phyloP scores from a whole-genome alignment of 2,329 filamentous ascomycete genomes.

The Mycosphaerella arachidis region DNA sequence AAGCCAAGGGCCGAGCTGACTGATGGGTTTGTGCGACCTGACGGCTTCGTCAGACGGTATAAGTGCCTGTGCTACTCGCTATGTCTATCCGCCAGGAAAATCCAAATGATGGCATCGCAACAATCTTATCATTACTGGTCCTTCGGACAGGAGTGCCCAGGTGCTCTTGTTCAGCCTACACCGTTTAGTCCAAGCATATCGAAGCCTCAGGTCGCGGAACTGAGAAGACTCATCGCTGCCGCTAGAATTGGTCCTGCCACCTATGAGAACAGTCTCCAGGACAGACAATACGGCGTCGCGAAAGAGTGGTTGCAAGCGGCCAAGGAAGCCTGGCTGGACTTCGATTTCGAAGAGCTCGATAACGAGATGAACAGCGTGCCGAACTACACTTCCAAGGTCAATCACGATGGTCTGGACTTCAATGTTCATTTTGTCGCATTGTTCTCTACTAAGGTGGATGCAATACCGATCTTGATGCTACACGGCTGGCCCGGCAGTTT shows the following conservation, averaged over 20 bases:
- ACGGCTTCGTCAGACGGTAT: neutral
- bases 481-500: constrained; percentile 28
- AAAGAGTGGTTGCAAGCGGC: neutral
- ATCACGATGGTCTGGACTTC: constrained; percentile 28
- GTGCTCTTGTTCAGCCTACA: neutral
- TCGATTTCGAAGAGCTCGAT: neutral
- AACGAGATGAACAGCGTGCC: neutral
- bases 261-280: neutral
- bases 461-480: constrained; percentile 10
- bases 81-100: too few relatives aligned
- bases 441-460: constrained; percentile 46
- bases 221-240: neutral
- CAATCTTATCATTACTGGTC: neutral
- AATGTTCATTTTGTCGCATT: constrained; percentile 51
- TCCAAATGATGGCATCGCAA: neutral
- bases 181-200: neutral
- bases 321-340: neutral
- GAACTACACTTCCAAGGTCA: neutral
- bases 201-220: neutral
- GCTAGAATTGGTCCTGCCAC: neutral
- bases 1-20: neutral
- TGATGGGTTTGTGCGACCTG: neutral
- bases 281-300: neutral
- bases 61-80: neutral
- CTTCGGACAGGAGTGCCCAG: neutral